A percentile compares a stretch with the other conserved stretches of the same genome.
Conservation (phyloP, 1,284 basidiomycete species). For the Irpex sp. region DNA sequence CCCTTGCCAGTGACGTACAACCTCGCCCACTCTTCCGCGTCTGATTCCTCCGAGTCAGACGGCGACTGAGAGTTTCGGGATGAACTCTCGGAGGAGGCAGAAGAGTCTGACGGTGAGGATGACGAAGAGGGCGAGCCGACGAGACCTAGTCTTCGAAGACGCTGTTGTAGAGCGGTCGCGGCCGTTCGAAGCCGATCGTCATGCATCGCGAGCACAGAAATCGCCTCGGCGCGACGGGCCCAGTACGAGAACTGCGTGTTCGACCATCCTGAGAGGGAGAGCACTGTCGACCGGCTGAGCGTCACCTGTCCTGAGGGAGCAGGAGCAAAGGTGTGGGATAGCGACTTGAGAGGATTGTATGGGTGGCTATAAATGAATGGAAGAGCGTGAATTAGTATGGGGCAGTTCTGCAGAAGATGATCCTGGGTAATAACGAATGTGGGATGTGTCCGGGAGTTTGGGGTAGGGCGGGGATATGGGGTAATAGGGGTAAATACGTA, state of each 20-base stretch:
- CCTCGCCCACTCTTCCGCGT: constrained; percentile 16
- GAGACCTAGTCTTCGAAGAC: constrained; percentile 24
- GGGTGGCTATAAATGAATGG: constrained; percentile 36
- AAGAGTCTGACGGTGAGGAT: constrained; percentile 9
- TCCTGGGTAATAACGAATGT: constrained; percentile 1
- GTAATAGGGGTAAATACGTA: constrained; percentile 25
- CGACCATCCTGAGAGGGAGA: constrained; percentile 46
- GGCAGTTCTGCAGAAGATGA: neutral
- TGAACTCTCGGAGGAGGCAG: constrained; percentile 13
- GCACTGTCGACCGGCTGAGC: constrained; percentile 43
- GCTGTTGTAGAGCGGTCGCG: constrained; percentile 36
- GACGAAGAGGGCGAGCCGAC: neutral
- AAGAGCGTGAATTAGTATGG: neutral
- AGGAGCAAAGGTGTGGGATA: constrained; percentile 35
- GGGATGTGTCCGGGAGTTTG: neutral
- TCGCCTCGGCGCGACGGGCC: constrained; percentile 45
- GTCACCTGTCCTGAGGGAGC: constrained; percentile 41
- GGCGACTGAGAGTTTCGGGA: constrained; percentile 5
- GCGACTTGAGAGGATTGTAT: constrained; percentile 47
- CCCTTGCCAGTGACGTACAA: constrained; percentile 41
- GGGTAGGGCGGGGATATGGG: neutral
- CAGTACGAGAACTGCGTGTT: constrained; percentile 51
- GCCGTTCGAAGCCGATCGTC: constrained; percentile 38
- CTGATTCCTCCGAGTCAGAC: constrained; percentile 7
- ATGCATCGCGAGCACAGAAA: constrained; percentile 39